Base-by-base conservation (phyloP, 2,329 filamentous ascomycete genomes). In the Lachnellula willkommii region DNA sequence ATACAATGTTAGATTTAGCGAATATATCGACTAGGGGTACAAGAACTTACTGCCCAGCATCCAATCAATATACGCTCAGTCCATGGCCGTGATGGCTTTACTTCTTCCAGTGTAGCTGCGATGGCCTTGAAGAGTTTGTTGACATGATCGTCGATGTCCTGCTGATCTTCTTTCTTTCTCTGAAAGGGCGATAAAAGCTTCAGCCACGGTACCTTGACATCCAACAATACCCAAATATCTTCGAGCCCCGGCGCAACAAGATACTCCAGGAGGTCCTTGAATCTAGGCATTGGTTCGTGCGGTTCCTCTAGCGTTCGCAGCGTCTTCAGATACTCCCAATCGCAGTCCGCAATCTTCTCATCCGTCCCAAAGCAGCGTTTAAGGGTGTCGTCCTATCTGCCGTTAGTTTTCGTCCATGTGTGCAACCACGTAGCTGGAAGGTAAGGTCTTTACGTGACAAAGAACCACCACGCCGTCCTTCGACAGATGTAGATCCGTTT, bases 401-500 rank as follows among this genome's bases (percentile, higher is more conserved):
- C n/a, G 47, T 55, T 51, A 58, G 50, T 28, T 50, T 36, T 36
- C 9, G 46, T 14, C 22, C n/a, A 66, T 42, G 65, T 12, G 61
- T 22, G 47, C 11, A 32, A 42, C 35, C n/a, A 48, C 22, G 46
- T 24, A 35, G 22, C 43, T 42, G 47, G 40, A 22, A 28, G 35
- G 17, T 15, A 22, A 28, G 35, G 17, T 15, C 52, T 60, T 57
- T 73, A 89, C 88, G 76, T 95, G 91, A 47, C 87, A 90, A 42
- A 97, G 74, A 9, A 97, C 89, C 0, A 95, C 88, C 0, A 95
- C 85, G 6, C 87, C 85, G 67, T 97, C 93, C 59, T 80, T 83
- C 14, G 89, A 86, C 36, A 96, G 73, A 69, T 95, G 92, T 8
- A 96, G 72, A 66, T 97, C 93, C 17, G 90, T 95, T 74, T 97